Conservation (phyloP, 345 rosid genomes). For the Brassica napus region Da-Ae NC_063434.1:27804501-27805000, state of each 20-base stretch:
- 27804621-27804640: slow-evolving; percentile 32
- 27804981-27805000: slow-evolving; percentile 41
- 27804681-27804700: slow-evolving; percentile 46
- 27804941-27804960: slow-evolving; percentile 49
- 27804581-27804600: slow-evolving; percentile 42
- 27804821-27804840: slow-evolving; percentile 35
- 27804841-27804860: slow-evolving; percentile 47
- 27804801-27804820: slow-evolving; percentile 37
- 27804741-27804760: slow-evolving; percentile 38
- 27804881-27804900: slow-evolving; percentile 36
- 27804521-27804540: slow-evolving; percentile 59
- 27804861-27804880: slow-evolving; percentile 48
- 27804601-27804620: slow-evolving; percentile 31
- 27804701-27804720: slow-evolving; percentile 57
- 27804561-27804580: slow-evolving; percentile 60
- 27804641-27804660: slow-evolving; percentile 23
- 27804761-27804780: slow-evolving; percentile 54
- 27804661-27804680: slow-evolving; percentile 35
- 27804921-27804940: slow-evolving; percentile 43
- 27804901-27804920: slow-evolving; percentile 36
- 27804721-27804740: slow-evolving; percentile 29
- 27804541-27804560: slow-evolving; percentile 52
- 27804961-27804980: slow-evolving; percentile 53
- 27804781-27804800: slow-evolving; percentile 49
- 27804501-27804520: slow-evolving; percentile 48